Conservation (phyloP, 1,284 basidiomycete species). For the Ceraceosorus guamensis region DNA sequence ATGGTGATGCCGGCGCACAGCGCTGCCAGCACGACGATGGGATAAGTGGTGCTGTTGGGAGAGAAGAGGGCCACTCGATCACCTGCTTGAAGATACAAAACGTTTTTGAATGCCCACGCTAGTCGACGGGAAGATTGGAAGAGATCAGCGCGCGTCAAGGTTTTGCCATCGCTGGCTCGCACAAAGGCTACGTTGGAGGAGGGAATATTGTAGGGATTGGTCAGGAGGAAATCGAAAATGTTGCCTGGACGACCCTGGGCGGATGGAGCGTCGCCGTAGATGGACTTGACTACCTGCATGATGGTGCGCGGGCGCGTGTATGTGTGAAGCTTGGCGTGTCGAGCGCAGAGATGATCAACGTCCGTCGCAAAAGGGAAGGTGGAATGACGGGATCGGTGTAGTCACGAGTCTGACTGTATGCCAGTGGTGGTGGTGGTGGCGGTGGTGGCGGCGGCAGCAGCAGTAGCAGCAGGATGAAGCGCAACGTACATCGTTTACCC, state of each 20-base stretch:
- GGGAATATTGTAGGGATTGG: constrained; percentile 30
- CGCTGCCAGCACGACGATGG: constrained; percentile 27
- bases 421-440: too few species aligned
- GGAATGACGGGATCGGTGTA: too few species aligned
- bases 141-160: constrained; percentile 25
- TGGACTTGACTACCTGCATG: constrained; percentile 28
- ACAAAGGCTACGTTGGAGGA: constrained; percentile 21
- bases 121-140: constrained; percentile 22
- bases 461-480: too few species aligned
- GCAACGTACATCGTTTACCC: too few species aligned
- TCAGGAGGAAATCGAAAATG: constrained; percentile 30
- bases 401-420: too few species aligned
- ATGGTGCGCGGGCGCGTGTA: constrained; percentile 4
- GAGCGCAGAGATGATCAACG: too few species aligned
- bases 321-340: too few species aligned
- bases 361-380: too few species aligned
- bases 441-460: too few species aligned
- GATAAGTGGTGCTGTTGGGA: constrained; percentile 41
- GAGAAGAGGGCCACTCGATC: constrained; percentile 36
- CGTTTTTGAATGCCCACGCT: constrained; percentile 29
- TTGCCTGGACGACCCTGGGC: constrained; percentile 15
- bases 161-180: constrained; percentile 29
- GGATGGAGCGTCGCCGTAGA: constrained; percentile 15
- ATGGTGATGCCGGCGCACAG: constrained; percentile 27
- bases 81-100: constrained; percentile 25